Base-by-base conservation (phyloP, 148 eudicot species). In the Cornus controversa region DNA sequence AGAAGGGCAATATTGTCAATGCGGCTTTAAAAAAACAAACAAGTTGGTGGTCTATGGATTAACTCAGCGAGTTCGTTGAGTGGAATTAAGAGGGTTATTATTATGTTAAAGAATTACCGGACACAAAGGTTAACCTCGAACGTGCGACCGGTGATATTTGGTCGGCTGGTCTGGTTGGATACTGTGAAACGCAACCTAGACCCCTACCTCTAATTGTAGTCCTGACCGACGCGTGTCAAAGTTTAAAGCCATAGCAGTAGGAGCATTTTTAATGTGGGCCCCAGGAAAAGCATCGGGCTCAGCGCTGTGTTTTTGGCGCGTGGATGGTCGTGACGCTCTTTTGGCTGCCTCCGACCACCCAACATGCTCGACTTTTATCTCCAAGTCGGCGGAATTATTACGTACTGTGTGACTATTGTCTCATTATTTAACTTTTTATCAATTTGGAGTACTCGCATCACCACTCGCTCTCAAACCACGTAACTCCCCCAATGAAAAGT, bases 321-420 rank as follows among this genome's bases (percentile, higher is more conserved):
- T 57, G 75, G 47, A 25, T 15, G 34, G 5, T 45, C 20, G 34
- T 25, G 34, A 69, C 20, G 10, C 4, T 1, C 24, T 26, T 69
- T 63, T 77, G 74, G 64, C n/a, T n/a, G n/a, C 72, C 76, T 82
- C 87, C 79, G 81, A 70, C 85, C 87, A 73, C 75, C 80, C 83
- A 82, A 77, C 83, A 82, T 80, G 88, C 24, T 64, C 76, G 81
- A 72, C 69, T 18, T 71, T 57, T 77, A 77, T 50, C 64, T 18
- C 25, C 66, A 69, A 73, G 76, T 65, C 76, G 80, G 83, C 83
- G 83, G 72, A 29, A 27, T 37, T 40, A 37, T 69, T 42, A 40
- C 54, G 28, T 36, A 1, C 45, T 40, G 45, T 36, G 0, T 40
- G 8, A 40, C 4, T 3, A 4, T 13, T 15, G 64, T 60, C 64